phyloP scores from a whole-genome alignment of 2,329 filamentous ascomycete genomes.

The Cyphellophora europaea region DNA sequence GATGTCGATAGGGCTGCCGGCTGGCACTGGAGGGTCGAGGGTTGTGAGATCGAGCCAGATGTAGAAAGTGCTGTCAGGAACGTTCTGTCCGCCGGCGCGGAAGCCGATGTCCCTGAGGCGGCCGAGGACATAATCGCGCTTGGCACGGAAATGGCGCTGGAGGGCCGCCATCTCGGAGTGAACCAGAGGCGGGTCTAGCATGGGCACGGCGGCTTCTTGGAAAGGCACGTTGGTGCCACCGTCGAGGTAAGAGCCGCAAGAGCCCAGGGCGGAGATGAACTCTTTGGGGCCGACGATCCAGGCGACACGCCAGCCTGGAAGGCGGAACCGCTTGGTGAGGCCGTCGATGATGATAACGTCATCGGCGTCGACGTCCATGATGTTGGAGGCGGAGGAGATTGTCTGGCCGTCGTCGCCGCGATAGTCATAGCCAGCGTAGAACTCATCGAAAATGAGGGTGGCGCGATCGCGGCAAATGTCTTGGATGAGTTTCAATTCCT shows the following conservation, averaged over 20 bases:
- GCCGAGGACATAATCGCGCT: conserved; percentile 82
- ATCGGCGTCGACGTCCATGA: conserved; percentile 76
- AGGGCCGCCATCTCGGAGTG: conserved; percentile 79
- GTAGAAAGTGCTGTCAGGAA: conserved; percentile 91
- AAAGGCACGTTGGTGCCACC: conserved; percentile 92
- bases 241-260: conserved; percentile 87
- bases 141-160: conserved; percentile 81
- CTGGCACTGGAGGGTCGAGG: conserved; percentile 44
- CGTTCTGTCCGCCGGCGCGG: conserved; percentile 55
- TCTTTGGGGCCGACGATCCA: conserved; percentile 96
- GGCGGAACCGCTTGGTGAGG: conserved; percentile 89
- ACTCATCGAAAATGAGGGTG: conserved; percentile 91
- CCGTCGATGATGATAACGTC: conserved; percentile 93
- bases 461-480: conserved; percentile 84
- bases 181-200: conserved; percentile 82
- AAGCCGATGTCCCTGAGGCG: conserved; percentile 82
- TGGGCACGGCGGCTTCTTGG: conserved; percentile 83
- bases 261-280: conserved; percentile 87
- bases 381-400: conserved; percentile 80
- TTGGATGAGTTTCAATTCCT: conserved; percentile 81
- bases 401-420: conserved; percentile 80
- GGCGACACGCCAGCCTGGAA: conserved; percentile 92
- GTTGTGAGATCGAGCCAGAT: conserved; percentile 60
- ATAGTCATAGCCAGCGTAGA: conserved; percentile 96
- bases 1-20: conserved; percentile 54